These are phyloP conservation scores for Thymus mandschuricus DNA, from an alignment of 257 asterid genomes.

Conservation along the genomic window DNA sequence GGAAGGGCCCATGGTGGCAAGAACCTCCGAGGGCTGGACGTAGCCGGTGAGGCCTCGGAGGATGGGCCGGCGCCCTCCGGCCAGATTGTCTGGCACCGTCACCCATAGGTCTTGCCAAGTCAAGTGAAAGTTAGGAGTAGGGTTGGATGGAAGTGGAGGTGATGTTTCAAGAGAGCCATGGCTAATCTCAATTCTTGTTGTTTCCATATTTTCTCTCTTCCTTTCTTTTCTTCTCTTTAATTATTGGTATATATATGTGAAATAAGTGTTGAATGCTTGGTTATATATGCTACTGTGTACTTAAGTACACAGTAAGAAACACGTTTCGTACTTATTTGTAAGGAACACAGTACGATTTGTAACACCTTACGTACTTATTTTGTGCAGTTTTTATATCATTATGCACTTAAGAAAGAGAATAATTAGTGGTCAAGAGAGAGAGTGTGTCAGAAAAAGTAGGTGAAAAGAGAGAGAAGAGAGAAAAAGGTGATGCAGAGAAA, in stretches of 20 bases:
- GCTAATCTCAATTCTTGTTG: too few relatives aligned
- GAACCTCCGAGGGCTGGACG: slow-evolving; percentile 39
- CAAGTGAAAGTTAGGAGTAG: slow-evolving; percentile 35
- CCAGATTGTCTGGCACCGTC: slow-evolving; percentile 44
- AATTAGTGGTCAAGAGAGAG: too few relatives aligned
- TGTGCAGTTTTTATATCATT: too few relatives aligned
- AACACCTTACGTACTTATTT: too few relatives aligned
- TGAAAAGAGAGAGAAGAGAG: too few relatives aligned
- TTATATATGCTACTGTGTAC: too few relatives aligned
- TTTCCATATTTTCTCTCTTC: background rate
- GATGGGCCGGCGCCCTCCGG: slow-evolving; percentile 29
- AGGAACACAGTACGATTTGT: too few relatives aligned
- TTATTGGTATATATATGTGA: background rate
- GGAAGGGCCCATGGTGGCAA: slow-evolving; percentile 52
- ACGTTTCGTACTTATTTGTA: too few relatives aligned
- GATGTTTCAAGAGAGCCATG: background rate
- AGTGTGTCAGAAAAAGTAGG: too few relatives aligned
- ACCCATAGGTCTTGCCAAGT: slow-evolving; percentile 61
- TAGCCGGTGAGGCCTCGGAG: slow-evolving; percentile 46
- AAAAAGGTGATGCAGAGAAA: too few relatives aligned
- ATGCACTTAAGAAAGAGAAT: too few relatives aligned
- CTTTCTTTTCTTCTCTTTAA: background rate
- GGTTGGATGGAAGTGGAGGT: slow-evolving; percentile 27
- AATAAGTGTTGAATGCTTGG: background rate
- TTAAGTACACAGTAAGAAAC: too few relatives aligned